Percentiles rank a stretch among this genome's conserved stretches.
Evolutionary conservation across 2,329 filamentous ascomycete genomes (phyloP).

Genomic region (Aspergillus ibericus): DNA sequence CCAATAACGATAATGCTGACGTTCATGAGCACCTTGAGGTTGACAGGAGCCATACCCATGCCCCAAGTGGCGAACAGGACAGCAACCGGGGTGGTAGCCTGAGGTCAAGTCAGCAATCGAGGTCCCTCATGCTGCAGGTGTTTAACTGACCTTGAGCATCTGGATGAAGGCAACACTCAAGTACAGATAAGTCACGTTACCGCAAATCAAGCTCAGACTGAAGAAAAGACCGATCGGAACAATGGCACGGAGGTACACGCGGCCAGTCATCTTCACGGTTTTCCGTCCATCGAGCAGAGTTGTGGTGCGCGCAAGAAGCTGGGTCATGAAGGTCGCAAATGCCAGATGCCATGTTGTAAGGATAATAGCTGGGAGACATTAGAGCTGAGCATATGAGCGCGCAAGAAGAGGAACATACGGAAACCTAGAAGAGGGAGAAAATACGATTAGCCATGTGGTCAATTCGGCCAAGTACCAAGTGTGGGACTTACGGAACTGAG

Average conservation of each 20-base stretch:
- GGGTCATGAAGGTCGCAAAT: constrained; percentile 93
- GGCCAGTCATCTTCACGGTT: constrained; percentile 94
- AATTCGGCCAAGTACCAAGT: background rate
- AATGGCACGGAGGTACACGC: constrained; percentile 88
- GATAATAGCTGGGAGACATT: constrained; percentile 50
- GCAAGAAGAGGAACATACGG: constrained; percentile 37
- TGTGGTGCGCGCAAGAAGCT: constrained; percentile 87
- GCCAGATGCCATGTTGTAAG: constrained; percentile 94
- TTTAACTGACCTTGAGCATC: constrained; percentile 80
- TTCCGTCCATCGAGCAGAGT: constrained; percentile 89
- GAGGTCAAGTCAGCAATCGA: constrained; percentile 10
- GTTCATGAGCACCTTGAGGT: constrained; percentile 84
- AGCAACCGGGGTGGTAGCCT: constrained; percentile 93
- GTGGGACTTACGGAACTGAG: constrained; percentile 70
- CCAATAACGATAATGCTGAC: constrained; percentile 93
- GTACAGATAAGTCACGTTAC: constrained; percentile 92
- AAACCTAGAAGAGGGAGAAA: constrained; percentile 37
- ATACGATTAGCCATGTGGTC: constrained; percentile 1
- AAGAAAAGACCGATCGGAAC: constrained; percentile 95
- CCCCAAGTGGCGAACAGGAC: constrained; percentile 88
- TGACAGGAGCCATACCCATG: constrained; percentile 79
- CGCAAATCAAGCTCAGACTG: constrained; percentile 91
- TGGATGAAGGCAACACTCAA: constrained; percentile 95
- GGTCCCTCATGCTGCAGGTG: constrained; percentile 27
- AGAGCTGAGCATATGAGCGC: background rate